Evolutionary conservation across 2,329 filamentous ascomycete species (phyloP), one percentile per base, ranked within the genome.

Genomic region (Diaporthe helianthi): DNA sequence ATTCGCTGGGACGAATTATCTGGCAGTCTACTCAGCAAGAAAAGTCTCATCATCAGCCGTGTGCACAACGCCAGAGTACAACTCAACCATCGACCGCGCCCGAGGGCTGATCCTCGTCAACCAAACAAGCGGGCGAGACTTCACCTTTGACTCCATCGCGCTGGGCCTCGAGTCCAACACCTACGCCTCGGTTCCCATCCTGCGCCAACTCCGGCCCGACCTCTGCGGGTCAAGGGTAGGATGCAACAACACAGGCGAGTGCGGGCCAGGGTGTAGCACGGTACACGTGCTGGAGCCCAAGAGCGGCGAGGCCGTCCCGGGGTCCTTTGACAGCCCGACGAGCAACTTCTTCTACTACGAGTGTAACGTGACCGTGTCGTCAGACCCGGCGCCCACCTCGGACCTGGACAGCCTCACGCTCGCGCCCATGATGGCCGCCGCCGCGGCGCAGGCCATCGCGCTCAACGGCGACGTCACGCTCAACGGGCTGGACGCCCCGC

Each of bases 241-340:
- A 6, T 60, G 55, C 38, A 17, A 38, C 55, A 60, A 26, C 55
- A 60, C 55, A 1, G 55, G 55, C 19, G 55, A 60, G 17, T 60
- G 55, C 12, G 55, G 55, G 5, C 55, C 38, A 3, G 55, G 55
- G 3, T 60, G 55, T 24, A 60, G 55, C 55, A 60, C 38, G 24
- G 55, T 60, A 10, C 55, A 60, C 19, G 55, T 60, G 10, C 10
- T 60, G 55, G 55, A 60, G 55, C 55, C 55, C 19, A 60, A 60
- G 38, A 60, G 55, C 38, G 55, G 55, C 55, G 55, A 60, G 55
- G 55, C 55, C 10, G 55, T 17, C 38, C 17, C 55, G 38, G 55
- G 55, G 4, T 44, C 38, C 38, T 60, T 46, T 12, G 55, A 46
- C 24, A 60, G 26, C 24, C 55, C 38, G 24, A 46, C 4, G 17